phyloP scores from a whole-genome alignment of 139 green algal genomes.

The Ostreobium quekettii region DNA sequence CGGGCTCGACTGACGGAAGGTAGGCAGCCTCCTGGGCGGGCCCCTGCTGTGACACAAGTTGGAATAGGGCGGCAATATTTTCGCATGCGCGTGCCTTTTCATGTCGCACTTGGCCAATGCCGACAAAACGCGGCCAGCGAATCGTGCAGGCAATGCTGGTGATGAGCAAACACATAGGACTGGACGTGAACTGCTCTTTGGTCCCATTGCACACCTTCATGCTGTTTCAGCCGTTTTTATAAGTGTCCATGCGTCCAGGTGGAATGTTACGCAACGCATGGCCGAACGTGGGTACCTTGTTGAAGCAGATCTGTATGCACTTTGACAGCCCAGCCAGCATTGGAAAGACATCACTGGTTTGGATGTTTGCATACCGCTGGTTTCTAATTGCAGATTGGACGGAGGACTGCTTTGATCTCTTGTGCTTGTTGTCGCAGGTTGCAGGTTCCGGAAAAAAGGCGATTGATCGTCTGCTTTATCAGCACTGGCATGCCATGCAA shows the following conservation, averaged over 20 bases:
- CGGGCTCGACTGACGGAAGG: constrained; percentile 89
- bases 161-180: background rate
- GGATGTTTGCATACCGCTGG: background rate
- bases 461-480: constrained; percentile 65
- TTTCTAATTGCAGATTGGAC: background rate
- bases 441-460: constrained; percentile 91
- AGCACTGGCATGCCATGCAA: too few relatives aligned
- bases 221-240: background rate
- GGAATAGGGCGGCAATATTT: background rate
- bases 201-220: background rate
- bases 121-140: background rate
- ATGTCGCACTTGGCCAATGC: background rate
- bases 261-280: background rate
- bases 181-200: background rate
- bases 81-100: background rate
- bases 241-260: background rate
- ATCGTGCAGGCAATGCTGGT: background rate
- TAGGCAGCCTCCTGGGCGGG: constrained; percentile 19
- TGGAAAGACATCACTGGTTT: constrained; percentile 9
- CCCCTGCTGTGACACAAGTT: background rate
- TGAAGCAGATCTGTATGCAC: background rate
- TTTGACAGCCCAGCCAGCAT: background rate
- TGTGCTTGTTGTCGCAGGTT: constrained; percentile 47
- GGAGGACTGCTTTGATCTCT: background rate
- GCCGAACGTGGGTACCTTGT: background rate